Evolutionary conservation across 352 stramenopile species (phyloP).

Genomic region (Phytophthora fragariaefolia): DNA sequence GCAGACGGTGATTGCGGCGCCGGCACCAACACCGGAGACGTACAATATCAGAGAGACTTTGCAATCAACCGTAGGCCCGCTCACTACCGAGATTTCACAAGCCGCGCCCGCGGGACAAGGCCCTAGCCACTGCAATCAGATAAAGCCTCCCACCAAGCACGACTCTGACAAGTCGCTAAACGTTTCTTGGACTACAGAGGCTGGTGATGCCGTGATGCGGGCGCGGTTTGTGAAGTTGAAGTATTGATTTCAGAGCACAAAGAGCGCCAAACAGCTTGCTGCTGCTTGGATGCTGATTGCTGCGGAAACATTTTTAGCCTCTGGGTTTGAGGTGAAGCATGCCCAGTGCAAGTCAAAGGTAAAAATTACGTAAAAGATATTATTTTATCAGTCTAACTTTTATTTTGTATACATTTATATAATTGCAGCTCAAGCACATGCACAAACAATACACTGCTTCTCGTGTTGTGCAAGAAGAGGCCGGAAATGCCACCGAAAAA

Average conservation of each 20-base stretch:
- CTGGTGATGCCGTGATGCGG: not conserved
- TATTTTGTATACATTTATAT: not conserved
- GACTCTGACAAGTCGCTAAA: too few relatives aligned
- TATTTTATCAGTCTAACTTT: too few relatives aligned
- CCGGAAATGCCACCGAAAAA: conserved; percentile 3
- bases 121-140: too few relatives aligned
- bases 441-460: conserved; percentile 8
- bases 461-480: not conserved
- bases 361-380: too few relatives aligned
- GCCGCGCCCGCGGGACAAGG: too few relatives aligned
- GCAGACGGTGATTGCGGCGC: too few relatives aligned
- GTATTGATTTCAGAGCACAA: not conserved
- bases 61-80: too few relatives aligned
- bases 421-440: conserved; percentile 7
- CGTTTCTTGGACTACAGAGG: not conserved
- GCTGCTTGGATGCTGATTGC: conserved; percentile 1
- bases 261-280: conserved; percentile 6
- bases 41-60: too few relatives aligned
- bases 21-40: too few relatives aligned
- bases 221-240: not conserved
- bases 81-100: too few relatives aligned
- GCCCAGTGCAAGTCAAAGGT: conserved; percentile 12
- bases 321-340: not conserved
- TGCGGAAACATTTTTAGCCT: not conserved
- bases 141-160: too few relatives aligned